A percentile compares a stretch with the other conserved stretches of the same genome.
phyloP scores from a whole-genome alignment of 163 green algal species.

The Chlorella variabilis region DNA sequence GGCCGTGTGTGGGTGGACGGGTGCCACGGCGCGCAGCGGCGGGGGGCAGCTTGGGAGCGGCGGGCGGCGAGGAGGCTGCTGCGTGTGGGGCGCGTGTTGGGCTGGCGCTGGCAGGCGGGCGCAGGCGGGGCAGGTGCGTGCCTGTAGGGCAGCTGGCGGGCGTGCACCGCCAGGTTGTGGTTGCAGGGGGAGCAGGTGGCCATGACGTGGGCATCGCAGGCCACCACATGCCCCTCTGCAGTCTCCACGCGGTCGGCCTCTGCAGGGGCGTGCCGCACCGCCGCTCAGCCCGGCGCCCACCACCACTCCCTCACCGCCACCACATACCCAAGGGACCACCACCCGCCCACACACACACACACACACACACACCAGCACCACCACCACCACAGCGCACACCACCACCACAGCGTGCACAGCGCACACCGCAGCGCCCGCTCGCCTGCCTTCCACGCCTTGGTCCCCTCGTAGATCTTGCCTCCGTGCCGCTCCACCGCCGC shows the following conservation, averaged over 20 bases:
- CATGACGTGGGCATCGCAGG: conserved; percentile 57
- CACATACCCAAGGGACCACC: too few relatives aligned
- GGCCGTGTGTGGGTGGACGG: too few relatives aligned
- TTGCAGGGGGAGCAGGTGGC: conserved; percentile 70
- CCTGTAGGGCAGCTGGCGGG: conserved; percentile 55
- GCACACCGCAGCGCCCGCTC: not conserved
- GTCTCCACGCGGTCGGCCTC: conserved; percentile 41
- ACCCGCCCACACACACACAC: too few relatives aligned
- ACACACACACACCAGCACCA: too few relatives aligned
- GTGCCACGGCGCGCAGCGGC: not conserved
- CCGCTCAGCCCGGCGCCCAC: too few relatives aligned
- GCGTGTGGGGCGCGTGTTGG: too few relatives aligned
- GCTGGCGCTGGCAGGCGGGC: not conserved
- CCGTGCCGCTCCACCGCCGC: conserved; percentile 54
- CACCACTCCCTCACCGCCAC: too few relatives aligned
- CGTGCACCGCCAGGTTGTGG: conserved; percentile 67
- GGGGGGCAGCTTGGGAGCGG: too few relatives aligned
- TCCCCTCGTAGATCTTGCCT: conserved; percentile 55
- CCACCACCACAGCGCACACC: too few relatives aligned
- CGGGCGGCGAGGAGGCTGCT: too few relatives aligned
- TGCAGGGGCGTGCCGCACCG: not conserved
- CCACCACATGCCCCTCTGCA: conserved; percentile 35
- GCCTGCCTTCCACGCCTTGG: conserved; percentile 25
- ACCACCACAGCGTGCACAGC: too few relatives aligned
- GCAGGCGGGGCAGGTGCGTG: not conserved